Conservation (phyloP, 768 basidiomycete species). For the Hemileccinum rubropunctum region DNA sequence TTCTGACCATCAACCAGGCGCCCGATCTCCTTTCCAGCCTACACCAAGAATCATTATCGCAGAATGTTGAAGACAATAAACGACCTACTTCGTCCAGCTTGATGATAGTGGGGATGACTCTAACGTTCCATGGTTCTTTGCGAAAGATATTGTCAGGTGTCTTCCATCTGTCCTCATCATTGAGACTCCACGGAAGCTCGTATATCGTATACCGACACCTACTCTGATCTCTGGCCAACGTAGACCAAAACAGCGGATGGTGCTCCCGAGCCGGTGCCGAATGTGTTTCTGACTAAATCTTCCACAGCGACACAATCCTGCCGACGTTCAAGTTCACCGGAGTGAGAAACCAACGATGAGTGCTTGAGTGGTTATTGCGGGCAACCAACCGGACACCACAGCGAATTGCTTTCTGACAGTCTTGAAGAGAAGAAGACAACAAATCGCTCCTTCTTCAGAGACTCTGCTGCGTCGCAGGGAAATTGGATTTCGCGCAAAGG, state of each 20-base stretch:
- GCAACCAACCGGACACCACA: conserved; percentile 69
- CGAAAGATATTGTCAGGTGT: conserved; percentile 54
- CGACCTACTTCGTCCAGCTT: conserved; percentile 52
- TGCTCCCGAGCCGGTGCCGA: conserved; percentile 33
- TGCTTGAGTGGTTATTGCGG: not conserved
- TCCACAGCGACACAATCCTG: conserved; percentile 72
- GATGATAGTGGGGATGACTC: conserved; percentile 64
- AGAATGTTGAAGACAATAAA: conserved; percentile 4
- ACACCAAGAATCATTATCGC: not conserved
- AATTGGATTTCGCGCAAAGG: conserved; percentile 43
- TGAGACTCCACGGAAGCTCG: not conserved
- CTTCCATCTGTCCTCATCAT: conserved; percentile 57
- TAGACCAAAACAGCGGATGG: conserved; percentile 63
- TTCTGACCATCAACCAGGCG: conserved; percentile 31
- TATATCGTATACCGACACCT: conserved; percentile 25
- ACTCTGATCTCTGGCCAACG: conserved; percentile 66
- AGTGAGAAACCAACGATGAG: conserved; percentile 4
- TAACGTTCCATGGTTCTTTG: conserved; percentile 58
- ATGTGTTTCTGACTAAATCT: conserved; percentile 47
- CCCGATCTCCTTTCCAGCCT: conserved; percentile 28
- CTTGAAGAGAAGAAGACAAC: conserved; percentile 73
- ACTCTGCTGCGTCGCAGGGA: conserved; percentile 31
- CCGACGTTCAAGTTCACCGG: conserved; percentile 9
- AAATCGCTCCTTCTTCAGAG: conserved; percentile 47
- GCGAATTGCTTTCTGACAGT: conserved; percentile 42